Percentiles rank a stretch among this genome's conserved stretches.
Evolutionary conservation across 2,329 filamentous ascomycete genomes (phyloP).

Genomic region (Endoconidiophora polonica): DNA sequence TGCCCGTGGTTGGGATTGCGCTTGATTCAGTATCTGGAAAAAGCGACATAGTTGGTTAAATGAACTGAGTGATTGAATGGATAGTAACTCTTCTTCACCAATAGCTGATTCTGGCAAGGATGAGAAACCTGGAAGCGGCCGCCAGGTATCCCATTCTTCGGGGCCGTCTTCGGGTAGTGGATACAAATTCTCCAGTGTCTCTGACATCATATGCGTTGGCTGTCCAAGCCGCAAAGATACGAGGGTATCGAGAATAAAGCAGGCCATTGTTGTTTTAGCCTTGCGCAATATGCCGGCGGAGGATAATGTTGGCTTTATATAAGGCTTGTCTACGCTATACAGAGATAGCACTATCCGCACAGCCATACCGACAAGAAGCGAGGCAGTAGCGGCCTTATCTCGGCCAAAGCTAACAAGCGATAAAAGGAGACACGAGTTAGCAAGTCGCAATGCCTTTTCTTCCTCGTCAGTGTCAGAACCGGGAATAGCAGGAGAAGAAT

Average conservation of each 20-base stretch:
- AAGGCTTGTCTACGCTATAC: constrained; percentile 7
- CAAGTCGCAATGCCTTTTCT: constrained; percentile 24
- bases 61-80: constrained; percentile 22
- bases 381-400: constrained; percentile 39
- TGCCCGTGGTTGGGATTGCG: neutral
- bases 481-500: neutral
- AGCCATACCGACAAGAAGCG: constrained; percentile 48
- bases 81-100: neutral
- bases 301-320: neutral
- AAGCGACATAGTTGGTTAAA: constrained; percentile 28
- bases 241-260: constrained; percentile 45
- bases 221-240: constrained; percentile 34
- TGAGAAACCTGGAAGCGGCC: constrained; percentile 29
- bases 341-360: constrained; percentile 27
- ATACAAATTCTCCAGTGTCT: constrained; percentile 28
- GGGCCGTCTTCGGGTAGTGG: constrained; percentile 46
- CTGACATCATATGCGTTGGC: constrained; percentile 31
- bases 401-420: constrained; percentile 46
- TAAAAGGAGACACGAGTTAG: constrained; percentile 35
- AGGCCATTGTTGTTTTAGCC: constrained; percentile 28
- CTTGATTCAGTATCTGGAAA: constrained; percentile 21
- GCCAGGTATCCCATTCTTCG: constrained; percentile 63
- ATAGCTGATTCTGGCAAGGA: neutral
- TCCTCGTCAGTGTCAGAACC: constrained; percentile 27
- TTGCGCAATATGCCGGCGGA: constrained; percentile 15